phyloP scores from a whole-genome alignment of 306 rosid genomes.

The Crotalaria pallida region DNA sequence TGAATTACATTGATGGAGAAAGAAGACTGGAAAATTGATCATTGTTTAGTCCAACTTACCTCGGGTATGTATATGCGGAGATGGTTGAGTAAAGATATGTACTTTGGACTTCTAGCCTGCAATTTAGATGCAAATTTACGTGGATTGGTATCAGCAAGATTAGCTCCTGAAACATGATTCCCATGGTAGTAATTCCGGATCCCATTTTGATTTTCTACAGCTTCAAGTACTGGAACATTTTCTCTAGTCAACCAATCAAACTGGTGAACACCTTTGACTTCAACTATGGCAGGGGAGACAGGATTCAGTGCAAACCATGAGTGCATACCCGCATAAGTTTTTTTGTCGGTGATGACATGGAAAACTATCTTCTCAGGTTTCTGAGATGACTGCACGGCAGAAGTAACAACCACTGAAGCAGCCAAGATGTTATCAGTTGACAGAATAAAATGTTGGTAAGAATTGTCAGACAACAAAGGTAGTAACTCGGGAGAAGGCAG shows the following conservation, averaged over 20 bases:
- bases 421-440: conserved; percentile 96
- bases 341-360: conserved; percentile 96
- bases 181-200: conserved; percentile 94
- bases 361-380: conserved; percentile 85
- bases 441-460: conserved; percentile 82
- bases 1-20: no score
- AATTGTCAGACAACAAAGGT: conserved; percentile 76
- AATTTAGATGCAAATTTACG: conserved; percentile 69
- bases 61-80: conserved; percentile 94
- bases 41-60: conserved; percentile 45
- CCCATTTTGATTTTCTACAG: conserved; percentile 85
- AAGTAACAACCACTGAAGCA: conserved; percentile 95
- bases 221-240: conserved; percentile 98
- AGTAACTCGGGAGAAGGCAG: conserved; percentile 94
- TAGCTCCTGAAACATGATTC: conserved; percentile 61
- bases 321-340: conserved; percentile 98
- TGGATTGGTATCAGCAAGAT: conserved; percentile 70
- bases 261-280: conserved; percentile 94
- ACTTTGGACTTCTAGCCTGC: conserved; percentile 98
- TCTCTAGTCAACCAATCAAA: conserved; percentile 99
- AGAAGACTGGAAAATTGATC: not conserved
- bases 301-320: conserved; percentile 98
- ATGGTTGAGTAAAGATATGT: conserved; percentile 94
- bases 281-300: conserved; percentile 84
- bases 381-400: conserved; percentile 76